Evolutionary conservation across 2,329 filamentous ascomycete genomes (phyloP), one percentile per base, ranked within the genome.

Genomic region (Xylaria sp.): DNA sequence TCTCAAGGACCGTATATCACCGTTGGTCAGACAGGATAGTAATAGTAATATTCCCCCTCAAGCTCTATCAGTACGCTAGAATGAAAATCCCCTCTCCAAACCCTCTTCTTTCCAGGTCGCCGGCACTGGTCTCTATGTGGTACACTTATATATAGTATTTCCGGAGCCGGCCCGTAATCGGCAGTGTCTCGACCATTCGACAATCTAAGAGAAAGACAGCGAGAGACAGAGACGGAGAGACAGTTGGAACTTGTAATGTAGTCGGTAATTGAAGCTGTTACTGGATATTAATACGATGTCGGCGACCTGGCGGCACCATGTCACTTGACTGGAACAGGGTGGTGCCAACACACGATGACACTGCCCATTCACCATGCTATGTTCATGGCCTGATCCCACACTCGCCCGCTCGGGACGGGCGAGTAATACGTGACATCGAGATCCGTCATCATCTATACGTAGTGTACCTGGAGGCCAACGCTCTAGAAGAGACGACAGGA

Each of bases 401-500:
- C 44, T 60, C 48, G 23, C 48, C 55, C 62, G 44, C 57, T 47
- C 44, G 66, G 51, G 25, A 44, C 40, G 57, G 35, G 23, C 55
- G 62, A 62, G 27, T 23, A 59, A 63, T 58, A 47, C 25, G 40
- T 29, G 23, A 42, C 18, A 54, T 61, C 27, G 54, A 51, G 55
- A 23, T 44, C 44, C 32, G 51, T 18, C 65, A 53, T 25, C 29
- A n/a, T 40, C 40, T 32, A 40, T 21, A 35, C 13, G n/a, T 47
- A 21, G n/a, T 47, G n/a, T 47, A 18, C 42, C 42, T 23, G 1
- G 42, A 51, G 2, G 23, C 32, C 21, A 44, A 40, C 18, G 61
- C 61, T 65, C 65, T 55, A 70, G 68, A 65, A 70, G 65, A 59
- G 44, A 70, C 61, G 51, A 63, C 51, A 60, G 57, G 60, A n/a